A percentile compares a stretch with the other conserved stretches of the same genome.
Evolutionary conservation across 805 yeast genomes (phyloP).

Genomic region (Wickerhamomyces chaumierensis): DNA sequence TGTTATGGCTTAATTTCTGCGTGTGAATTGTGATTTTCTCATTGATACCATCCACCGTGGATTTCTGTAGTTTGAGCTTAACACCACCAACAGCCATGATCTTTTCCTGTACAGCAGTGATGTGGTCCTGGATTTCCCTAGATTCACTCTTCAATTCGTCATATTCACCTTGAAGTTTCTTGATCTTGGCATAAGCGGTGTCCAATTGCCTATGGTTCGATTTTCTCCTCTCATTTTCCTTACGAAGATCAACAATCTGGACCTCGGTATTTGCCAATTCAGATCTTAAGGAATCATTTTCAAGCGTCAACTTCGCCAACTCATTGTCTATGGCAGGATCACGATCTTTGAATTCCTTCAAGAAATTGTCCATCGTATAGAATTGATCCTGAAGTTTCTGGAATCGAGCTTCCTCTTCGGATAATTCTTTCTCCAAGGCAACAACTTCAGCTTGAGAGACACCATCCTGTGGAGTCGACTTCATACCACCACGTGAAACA

Average conservation of each 20-base stretch:
- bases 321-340: slow-evolving; percentile 59
- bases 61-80: slow-evolving; percentile 62
- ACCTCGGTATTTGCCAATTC: slow-evolving; percentile 39
- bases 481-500: slow-evolving; percentile 70
- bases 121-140: slow-evolving; percentile 40
- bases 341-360: slow-evolving; percentile 48
- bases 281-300: slow-evolving; percentile 45
- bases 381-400: slow-evolving; percentile 37
- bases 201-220: slow-evolving; percentile 27
- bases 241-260: slow-evolving; percentile 28
- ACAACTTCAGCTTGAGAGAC: slow-evolving; percentile 46
- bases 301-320: slow-evolving; percentile 48
- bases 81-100: slow-evolving; percentile 92
- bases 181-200: slow-evolving; percentile 22
- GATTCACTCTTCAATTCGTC: slow-evolving; percentile 40
- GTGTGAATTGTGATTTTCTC: slow-evolving; percentile 53
- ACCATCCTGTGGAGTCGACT: slow-evolving; percentile 27
- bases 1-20: slow-evolving; percentile 47
- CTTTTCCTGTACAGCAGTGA: slow-evolving; percentile 54
- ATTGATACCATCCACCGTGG: slow-evolving; percentile 67
- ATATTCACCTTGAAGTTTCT: slow-evolving; percentile 28
- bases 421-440: slow-evolving; percentile 39
- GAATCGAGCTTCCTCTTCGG: slow-evolving; percentile 41
- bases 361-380: slow-evolving; percentile 46
- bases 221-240: slow-evolving; percentile 10